Evolutionary conservation across 2,329 filamentous ascomycete genomes (phyloP), one percentile per base, ranked within the genome.

Genomic region (Aspergillus felis): DNA sequence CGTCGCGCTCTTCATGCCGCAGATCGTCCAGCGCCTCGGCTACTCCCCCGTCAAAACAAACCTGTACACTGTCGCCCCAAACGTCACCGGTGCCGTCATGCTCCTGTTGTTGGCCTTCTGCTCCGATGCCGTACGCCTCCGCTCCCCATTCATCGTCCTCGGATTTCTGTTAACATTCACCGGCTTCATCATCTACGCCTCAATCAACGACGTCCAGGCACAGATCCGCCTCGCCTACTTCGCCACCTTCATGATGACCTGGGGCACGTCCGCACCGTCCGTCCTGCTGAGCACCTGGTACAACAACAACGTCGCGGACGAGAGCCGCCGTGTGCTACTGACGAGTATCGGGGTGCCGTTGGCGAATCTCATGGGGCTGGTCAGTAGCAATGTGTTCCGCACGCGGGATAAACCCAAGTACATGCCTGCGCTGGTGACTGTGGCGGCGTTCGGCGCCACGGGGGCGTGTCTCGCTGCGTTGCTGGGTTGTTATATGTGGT

Each of bases 291-390:
- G 85, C 63, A 79, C 84, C 56, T 88, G 86, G 87, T 92, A 91
- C 75, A 92, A 90, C 76, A 92, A 92, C 78, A 93, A 93, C 69
- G 83, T 91, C 56, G 88, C 89, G 1, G 83, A 92, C 66, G 90
- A 92, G 72, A 87, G 87, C 57, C 84, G 86, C 41, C 86, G 89
- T 50, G 81, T 91, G 5, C 80, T 87, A 0, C 77, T 91, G 14
- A 92, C 89, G 0, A 87, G 84, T 28, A 82, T 92, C 20, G 87
- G 86, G 25, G 88, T 92, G 0, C 89, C 89, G 0, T 71, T 90
- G 9, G 89, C 89, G 3, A 92, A 92, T 62, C 70, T 91, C 38
- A 92, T 92, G 87, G 88, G 88, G 3, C 76, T 91, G 0, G 85
- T 91, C 0, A 80, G 80, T 28, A 84, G 82, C 60, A 90, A 91